Conservation (phyloP, 2,329 filamentous ascomycete species). For the Neoscytalidium dimidiatum region DNA sequence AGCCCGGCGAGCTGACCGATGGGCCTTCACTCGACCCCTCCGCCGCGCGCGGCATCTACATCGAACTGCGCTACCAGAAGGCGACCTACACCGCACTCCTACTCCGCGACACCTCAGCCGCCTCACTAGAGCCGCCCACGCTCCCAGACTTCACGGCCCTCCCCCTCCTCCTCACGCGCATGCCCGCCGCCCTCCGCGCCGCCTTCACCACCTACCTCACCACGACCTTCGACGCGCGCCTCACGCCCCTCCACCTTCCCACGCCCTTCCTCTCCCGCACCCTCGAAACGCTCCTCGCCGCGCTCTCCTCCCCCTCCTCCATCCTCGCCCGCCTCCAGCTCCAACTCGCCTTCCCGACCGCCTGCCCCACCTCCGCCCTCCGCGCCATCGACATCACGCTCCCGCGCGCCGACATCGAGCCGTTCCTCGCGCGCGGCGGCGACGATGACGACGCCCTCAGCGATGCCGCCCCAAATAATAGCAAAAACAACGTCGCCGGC, state of each 20-base stretch:
- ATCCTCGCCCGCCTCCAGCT: conserved; percentile 37
- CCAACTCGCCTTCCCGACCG: conserved; percentile 33
- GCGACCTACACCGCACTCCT: conserved; percentile 54
- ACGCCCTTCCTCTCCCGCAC: conserved; percentile 47
- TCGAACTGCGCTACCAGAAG: conserved; percentile 53
- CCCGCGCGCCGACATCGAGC: conserved; percentile 40
- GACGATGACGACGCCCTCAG: no score
- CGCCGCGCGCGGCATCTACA: conserved; percentile 46
- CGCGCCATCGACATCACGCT: conserved; percentile 49
- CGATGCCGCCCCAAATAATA: conserved; percentile 21
- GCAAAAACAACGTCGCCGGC: conserved; percentile 25
- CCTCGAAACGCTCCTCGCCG: conserved; percentile 62
- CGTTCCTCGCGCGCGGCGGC: conserved; percentile 36
- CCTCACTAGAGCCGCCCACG: conserved; percentile 30
- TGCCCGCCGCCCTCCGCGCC: conserved; percentile 52
- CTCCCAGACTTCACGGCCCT: conserved; percentile 45
- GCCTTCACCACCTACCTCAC: conserved; percentile 52
- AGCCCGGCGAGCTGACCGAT: conserved; percentile 26
- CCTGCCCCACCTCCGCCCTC: conserved; percentile 30
- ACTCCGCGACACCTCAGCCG: conserved; percentile 43
- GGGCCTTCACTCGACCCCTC: conserved; percentile 23
- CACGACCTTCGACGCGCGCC: conserved; percentile 53
- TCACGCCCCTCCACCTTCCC: conserved; percentile 46
- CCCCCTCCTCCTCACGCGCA: conserved; percentile 53
- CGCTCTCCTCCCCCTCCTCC: conserved; percentile 26